phyloP scores from a whole-genome alignment of 495 filamentous ascomycete genomes.

The Diplogelasinospora grovesii region DNA sequence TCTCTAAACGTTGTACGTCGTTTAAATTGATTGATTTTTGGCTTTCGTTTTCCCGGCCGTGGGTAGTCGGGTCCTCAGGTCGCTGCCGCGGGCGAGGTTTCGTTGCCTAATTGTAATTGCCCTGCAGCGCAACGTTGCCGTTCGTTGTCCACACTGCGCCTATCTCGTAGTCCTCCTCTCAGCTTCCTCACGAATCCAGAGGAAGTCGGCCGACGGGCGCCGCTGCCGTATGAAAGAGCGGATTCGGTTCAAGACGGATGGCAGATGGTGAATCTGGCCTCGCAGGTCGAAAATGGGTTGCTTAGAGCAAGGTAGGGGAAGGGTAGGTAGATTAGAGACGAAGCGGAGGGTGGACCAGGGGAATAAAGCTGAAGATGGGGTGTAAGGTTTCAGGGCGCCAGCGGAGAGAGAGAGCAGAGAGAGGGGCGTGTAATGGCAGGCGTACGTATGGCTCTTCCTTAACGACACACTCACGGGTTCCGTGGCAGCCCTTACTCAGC shows the following conservation, averaged over 20 bases:
- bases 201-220: conserved; percentile 9
- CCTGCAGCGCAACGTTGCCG: conserved; percentile 16
- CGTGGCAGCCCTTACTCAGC: conserved; percentile 19
- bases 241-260: conserved; percentile 12
- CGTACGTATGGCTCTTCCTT: conserved; percentile 14
- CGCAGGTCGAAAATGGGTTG: conserved; percentile 4
- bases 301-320: conserved; percentile 4
- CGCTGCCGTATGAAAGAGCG: conserved; percentile 9
- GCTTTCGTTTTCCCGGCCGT: conserved; percentile 5
- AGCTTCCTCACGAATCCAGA: background rate
- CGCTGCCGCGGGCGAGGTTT: conserved; percentile 2
- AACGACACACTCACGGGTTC: conserved; percentile 17
- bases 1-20: background rate
- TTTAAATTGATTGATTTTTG: conserved; percentile 7
- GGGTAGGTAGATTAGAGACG: conserved; percentile 8
- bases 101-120: conserved; percentile 20
- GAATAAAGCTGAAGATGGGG: conserved; percentile 24
- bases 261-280: conserved; percentile 7
- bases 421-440: conserved; percentile 6
- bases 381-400: conserved; percentile 23
- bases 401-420: too few relatives aligned
- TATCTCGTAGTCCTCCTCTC: background rate
- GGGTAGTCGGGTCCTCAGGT: background rate
- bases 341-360: conserved; percentile 12
- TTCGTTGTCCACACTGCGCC: conserved; percentile 1